A percentile compares a stretch with the other conserved stretches of the same genome.
Conservation (phyloP, 495 filamentous ascomycete species). For the Cenococcum geophilum region DNA sequence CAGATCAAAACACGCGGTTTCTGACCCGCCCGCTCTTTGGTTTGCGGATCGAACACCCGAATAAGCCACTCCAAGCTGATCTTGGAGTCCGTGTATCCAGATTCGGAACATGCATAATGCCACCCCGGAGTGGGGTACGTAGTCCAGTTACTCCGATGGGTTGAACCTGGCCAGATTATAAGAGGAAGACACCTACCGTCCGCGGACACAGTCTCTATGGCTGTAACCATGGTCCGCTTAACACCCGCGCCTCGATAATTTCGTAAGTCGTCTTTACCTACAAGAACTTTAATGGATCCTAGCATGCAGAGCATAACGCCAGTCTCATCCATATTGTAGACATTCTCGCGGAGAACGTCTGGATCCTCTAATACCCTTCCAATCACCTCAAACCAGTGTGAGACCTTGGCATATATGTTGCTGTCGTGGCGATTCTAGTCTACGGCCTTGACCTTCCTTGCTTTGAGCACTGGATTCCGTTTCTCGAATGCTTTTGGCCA, state of each 20-base stretch:
- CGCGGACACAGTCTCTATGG: too few relatives aligned
- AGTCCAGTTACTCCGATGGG: slow-evolving; percentile 10
- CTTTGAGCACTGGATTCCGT: not conserved
- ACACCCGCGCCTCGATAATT: not conserved
- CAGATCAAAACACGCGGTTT: slow-evolving; percentile 8
- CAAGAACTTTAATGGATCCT: not conserved
- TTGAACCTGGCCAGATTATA: too few relatives aligned
- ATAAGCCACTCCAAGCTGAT: slow-evolving; percentile 38
- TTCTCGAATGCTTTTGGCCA: slow-evolving; percentile 7
- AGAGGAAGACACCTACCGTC: too few relatives aligned
- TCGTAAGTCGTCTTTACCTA: not conserved
- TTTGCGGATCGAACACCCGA: slow-evolving; percentile 35
- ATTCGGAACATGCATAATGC: slow-evolving; percentile 23
- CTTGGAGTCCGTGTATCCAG: slow-evolving; percentile 3
- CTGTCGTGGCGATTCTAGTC: slow-evolving; percentile 2
- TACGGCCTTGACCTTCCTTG: not conserved
- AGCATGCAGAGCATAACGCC: not conserved
- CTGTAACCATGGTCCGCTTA: not conserved
- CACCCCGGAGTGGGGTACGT: slow-evolving; percentile 35
- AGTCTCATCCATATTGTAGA: slow-evolving; percentile 2
- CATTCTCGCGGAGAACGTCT: not conserved
- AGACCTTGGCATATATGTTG: slow-evolving; percentile 2
- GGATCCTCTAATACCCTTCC: slow-evolving; percentile 1
- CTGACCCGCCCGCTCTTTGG: slow-evolving; percentile 2
- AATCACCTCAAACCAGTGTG: slow-evolving; percentile 1